phyloP scores from a whole-genome alignment of 768 basidiomycete genomes.

The Kwoniella bestiolae region DNA sequence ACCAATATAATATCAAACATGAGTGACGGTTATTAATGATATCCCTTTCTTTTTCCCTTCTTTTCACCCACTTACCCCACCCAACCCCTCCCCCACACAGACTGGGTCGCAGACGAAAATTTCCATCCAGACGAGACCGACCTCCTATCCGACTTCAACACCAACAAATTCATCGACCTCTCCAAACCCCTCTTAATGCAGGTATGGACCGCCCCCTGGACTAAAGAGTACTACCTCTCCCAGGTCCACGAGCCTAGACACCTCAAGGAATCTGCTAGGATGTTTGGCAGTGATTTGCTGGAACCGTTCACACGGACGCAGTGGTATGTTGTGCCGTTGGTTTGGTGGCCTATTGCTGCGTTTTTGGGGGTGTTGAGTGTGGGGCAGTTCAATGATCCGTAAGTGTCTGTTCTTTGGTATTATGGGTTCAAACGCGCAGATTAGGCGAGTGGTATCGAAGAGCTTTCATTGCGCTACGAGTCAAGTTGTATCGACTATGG shows the following conservation, averaged over 20 bases:
- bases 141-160: constrained; percentile 75
- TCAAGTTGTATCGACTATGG: too few species aligned
- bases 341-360: constrained; percentile 86
- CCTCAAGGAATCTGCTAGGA: constrained; percentile 75
- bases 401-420: constrained; percentile 16
- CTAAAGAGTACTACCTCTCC: constrained; percentile 92
- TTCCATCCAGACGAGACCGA: constrained; percentile 92
- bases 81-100: constrained; percentile 57
- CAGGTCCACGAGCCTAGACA: constrained; percentile 98
- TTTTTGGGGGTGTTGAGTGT: constrained; percentile 83
- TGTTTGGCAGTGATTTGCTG: constrained; percentile 80
- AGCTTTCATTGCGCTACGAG: too few species aligned
- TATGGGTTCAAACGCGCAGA: too few species aligned
- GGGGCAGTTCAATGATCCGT: constrained; percentile 65
- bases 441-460: too few species aligned
- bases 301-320: constrained; percentile 85
- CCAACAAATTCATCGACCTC: constrained; percentile 90
- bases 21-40: too few species aligned
- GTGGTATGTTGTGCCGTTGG: constrained; percentile 89
- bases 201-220: constrained; percentile 71
- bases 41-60: neutral
- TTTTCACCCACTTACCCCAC: neutral
- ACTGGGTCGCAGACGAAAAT: constrained; percentile 87
- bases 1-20: constrained; percentile 6
- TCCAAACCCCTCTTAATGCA: constrained; percentile 79